Percentiles rank a stretch among this genome's conserved stretches.
phyloP scores from a whole-genome alignment of 805 yeast genomes.

The Schizosaccharomyces cryophilus region DNA sequence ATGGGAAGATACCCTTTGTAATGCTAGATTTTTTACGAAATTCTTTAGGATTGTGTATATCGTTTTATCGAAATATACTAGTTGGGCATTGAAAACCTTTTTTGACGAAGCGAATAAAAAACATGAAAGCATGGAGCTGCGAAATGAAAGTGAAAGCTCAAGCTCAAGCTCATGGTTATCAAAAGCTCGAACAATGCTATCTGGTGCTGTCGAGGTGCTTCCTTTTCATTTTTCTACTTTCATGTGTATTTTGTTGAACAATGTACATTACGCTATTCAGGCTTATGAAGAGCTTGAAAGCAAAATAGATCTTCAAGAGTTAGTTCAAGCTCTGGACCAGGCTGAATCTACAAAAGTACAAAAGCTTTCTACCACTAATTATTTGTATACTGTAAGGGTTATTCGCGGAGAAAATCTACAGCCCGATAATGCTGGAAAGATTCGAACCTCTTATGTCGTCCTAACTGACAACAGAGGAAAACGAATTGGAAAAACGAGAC shows the following conservation, averaged over 20 bases:
- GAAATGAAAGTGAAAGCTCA: background rate
- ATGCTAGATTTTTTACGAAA: constrained; percentile 34
- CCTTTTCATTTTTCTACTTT: constrained; percentile 7
- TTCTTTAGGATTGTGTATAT: constrained; percentile 40
- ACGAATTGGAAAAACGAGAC: constrained; percentile 45
- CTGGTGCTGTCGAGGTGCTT: constrained; percentile 11
- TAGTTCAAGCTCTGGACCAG: background rate
- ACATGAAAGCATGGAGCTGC: constrained; percentile 8
- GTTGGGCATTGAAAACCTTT: constrained; percentile 10
- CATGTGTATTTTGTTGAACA: constrained; percentile 57
- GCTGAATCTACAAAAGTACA: background rate
- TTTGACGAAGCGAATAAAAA: background rate
- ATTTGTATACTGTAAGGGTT: constrained; percentile 20
- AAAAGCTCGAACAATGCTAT: constrained; percentile 16
- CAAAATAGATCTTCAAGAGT: background rate
- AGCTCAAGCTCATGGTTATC: constrained; percentile 12
- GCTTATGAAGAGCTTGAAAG: constrained; percentile 1
- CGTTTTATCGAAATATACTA: constrained; percentile 26
- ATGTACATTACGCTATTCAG: constrained; percentile 18
- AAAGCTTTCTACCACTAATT: background rate
- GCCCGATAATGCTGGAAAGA: constrained; percentile 22
- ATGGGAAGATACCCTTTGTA: constrained; percentile 44
- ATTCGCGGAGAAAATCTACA: constrained; percentile 37
- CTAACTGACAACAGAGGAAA: constrained; percentile 30
- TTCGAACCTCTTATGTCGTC: constrained; percentile 32